Evolutionary conservation across 2,329 filamentous ascomycete genomes (phyloP), one percentile per base, ranked within the genome.

Genomic region (Stagonosporopsis cucurbitacearum): DNA sequence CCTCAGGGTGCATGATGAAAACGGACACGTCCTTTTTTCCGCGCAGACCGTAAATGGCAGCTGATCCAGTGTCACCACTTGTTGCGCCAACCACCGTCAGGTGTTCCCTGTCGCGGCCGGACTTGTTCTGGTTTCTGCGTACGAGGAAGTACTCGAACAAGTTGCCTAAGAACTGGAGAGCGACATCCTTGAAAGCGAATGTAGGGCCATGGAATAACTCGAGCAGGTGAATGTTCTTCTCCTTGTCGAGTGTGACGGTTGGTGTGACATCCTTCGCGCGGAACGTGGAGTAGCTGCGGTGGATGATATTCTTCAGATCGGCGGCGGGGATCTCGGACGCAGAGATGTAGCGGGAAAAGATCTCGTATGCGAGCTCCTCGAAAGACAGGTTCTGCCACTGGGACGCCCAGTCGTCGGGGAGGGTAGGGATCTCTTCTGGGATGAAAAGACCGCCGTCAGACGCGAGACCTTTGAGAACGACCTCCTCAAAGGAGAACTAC

Each of bases 1-100:
- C 94, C 76, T 95, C 91, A 23, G 95, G 95, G 76, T 94, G 89
- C 69, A 98, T 84, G 73, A 99, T 98, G 80, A 96, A 95, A 49
- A 98, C 91, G 0, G 92, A 96, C 15, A 97, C 91, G 82, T 99
- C 95, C 79, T 96, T 93, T 86, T 98, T 98, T 50, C 93, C 92
- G 46, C 93, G 82, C 50, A 99, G 83, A 52, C 95, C 95, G 72
- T 98, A 97, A 67, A 99, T 98, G 63, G 95, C 95, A 11, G 94
- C 94, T 25, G 92, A 96, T 22, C 94, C 94, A 25, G 94, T 98
- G 74, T 83, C 72, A 54, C 76, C 76, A 63, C 75, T 78, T 42
- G 76, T 78, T 39, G 76, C 76, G 50, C 76, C 70, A 63, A 78
- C 64, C 63, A 78, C 73, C 1, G 75, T 77, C 66, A 77, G 42